Conservation (phyloP, 306 rosid species). For the apple (Malus domestica) region ASM211411v1 NC_041792.1:28914907-28915406, state of each 20-base stretch:
- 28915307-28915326: neutral
- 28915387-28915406: neutral
- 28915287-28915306: neutral
- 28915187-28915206: neutral
- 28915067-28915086: too few species aligned
- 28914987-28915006: neutral
- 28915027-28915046: neutral
- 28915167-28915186: neutral
- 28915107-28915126: neutral
- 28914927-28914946: slow-evolving; percentile 21
- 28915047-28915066: neutral
- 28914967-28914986: slow-evolving; percentile 18
- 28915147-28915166: neutral
- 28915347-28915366: neutral
- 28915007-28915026: neutral
- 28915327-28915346: too few species aligned
- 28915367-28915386: neutral
- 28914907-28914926: slow-evolving; percentile 91
- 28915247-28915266: neutral
- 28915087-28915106: too few species aligned
- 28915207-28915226: neutral
- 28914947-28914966: slow-evolving; percentile 9
- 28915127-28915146: neutral
- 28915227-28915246: neutral
- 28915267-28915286: too few species aligned